Evolutionary conservation across 306 rosid species (phyloP).

Genomic region (Prunus armeniaca): DNA sequence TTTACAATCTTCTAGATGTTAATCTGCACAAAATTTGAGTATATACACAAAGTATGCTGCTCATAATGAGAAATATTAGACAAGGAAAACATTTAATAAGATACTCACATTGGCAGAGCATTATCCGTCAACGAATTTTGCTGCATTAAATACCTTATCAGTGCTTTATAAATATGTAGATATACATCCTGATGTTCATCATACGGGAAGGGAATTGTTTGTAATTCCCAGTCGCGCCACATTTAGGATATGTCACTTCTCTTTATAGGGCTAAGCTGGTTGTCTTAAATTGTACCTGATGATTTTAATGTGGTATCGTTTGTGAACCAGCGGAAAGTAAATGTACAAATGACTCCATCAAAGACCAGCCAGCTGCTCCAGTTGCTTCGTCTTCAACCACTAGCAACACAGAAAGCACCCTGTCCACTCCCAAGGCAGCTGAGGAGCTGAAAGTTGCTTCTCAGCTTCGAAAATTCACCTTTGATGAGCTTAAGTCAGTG

Average conservation of each 20-base stretch:
- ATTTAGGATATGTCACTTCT: not conserved
- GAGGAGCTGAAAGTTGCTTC: constrained; percentile 41
- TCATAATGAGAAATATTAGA: not conserved
- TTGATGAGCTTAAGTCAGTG: constrained; percentile 42
- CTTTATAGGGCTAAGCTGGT: constrained; percentile 5
- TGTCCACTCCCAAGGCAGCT: constrained; percentile 27
- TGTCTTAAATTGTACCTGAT: not conserved
- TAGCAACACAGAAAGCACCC: constrained; percentile 34
- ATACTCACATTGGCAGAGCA: not conserved
- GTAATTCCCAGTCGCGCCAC: not conserved
- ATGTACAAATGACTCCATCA: constrained; percentile 22
- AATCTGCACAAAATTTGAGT: not conserved
- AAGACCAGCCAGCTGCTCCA: constrained; percentile 22
- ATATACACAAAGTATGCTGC: not conserved
- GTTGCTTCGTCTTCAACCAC: constrained; percentile 30
- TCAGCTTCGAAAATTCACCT: constrained; percentile 42
- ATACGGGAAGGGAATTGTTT: not conserved
- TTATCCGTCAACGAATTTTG: not conserved
- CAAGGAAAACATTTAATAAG: not conserved
- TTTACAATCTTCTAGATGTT: not conserved
- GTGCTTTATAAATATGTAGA: not conserved
- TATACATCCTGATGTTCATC: not conserved
- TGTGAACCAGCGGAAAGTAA: constrained; percentile 32
- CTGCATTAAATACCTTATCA: not conserved
- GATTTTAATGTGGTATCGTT: constrained; percentile 1